Conservation (phyloP, 148 eudicot species). For the Beta vulgaris region DNA sequence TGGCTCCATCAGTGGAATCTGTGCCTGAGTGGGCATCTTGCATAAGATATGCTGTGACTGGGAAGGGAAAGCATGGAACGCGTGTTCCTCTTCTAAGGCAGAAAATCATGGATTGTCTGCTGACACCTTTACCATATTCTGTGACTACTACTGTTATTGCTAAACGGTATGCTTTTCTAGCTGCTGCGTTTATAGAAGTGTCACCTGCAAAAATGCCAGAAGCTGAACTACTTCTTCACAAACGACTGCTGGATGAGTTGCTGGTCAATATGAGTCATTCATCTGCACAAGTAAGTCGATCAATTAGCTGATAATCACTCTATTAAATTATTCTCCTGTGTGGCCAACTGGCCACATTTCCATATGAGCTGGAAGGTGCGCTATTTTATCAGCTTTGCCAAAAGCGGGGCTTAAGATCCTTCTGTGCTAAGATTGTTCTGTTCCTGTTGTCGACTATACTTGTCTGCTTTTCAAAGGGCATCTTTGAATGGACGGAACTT, state of each 20-base stretch:
- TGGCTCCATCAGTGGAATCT: constrained; percentile 93
- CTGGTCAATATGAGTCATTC: constrained; percentile 81
- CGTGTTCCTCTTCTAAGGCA: constrained; percentile 75
- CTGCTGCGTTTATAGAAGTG: constrained; percentile 79
- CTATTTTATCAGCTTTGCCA: not conserved
- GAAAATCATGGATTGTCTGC: constrained; percentile 67
- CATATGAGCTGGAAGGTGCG: not conserved
- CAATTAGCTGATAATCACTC: not conserved
- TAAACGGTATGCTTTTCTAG: constrained; percentile 84
- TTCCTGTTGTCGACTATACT: not conserved
- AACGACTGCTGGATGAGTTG: constrained; percentile 72
- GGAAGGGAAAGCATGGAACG: constrained; percentile 87
- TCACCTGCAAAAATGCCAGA: constrained; percentile 78
- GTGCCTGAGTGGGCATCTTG: constrained; percentile 97
- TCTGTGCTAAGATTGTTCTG: not conserved
- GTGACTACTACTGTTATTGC: constrained; percentile 79
- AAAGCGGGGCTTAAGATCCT: not conserved
- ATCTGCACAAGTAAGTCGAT: constrained; percentile 76
- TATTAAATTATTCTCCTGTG: not conserved
- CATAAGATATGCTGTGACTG: constrained; percentile 91
- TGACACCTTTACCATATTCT: constrained; percentile 65
- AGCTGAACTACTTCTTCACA: constrained; percentile 63
- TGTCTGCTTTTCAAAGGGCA: not conserved
- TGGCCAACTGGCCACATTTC: not conserved
- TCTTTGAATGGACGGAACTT: not conserved